phyloP scores from a whole-genome alignment of 495 filamentous ascomycete genomes.

The Neurospora sp. region DNA sequence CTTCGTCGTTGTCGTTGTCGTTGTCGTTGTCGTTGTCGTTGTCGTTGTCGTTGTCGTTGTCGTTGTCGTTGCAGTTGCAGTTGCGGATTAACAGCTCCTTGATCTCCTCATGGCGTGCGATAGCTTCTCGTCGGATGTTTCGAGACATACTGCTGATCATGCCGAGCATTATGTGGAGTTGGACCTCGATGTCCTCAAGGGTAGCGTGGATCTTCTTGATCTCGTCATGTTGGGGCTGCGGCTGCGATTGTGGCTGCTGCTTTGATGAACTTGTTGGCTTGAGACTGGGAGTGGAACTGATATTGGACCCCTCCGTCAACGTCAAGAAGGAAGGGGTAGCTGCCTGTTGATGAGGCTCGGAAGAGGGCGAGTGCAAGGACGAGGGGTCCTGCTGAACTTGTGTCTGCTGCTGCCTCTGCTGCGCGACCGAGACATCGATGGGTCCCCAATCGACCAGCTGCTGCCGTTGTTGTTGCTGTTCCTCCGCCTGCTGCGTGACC shows the following conservation, averaged over 20 bases:
- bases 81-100: not conserved
- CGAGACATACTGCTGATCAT: not conserved
- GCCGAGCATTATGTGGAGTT: not conserved
- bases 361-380: not conserved
- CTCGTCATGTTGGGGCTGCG: not conserved
- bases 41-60: not conserved
- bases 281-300: not conserved
- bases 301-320: not conserved
- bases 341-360: not conserved
- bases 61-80: not conserved
- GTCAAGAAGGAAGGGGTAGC: not conserved
- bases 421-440: not conserved
- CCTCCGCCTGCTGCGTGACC: not conserved
- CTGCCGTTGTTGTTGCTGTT: not conserved
- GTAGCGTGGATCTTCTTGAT: not conserved
- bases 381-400: not conserved
- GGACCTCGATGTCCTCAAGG: not conserved
- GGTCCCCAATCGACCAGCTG: not conserved
- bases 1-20: not conserved
- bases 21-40: not conserved
- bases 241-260: not conserved
- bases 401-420: not conserved
- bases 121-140: not conserved
- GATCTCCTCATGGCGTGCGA: not conserved
- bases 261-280: not conserved